Evolutionary conservation across 2,329 filamentous ascomycete species (phyloP).

Genomic region (Claviceps monticola): DNA sequence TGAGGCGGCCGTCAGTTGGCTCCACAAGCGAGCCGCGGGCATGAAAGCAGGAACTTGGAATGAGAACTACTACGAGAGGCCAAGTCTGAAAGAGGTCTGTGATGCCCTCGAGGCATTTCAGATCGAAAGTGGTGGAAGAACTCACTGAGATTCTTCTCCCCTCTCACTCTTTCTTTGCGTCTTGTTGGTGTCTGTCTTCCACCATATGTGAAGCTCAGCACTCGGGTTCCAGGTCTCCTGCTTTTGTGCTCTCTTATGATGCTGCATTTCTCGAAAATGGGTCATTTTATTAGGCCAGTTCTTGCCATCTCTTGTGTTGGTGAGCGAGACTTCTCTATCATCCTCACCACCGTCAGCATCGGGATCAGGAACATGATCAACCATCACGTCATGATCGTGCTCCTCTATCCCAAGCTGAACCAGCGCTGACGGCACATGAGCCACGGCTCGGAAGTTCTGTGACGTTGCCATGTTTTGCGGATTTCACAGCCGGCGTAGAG

Average conservation of each 20-base stretch:
- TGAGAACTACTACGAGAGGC: conserved; percentile 36
- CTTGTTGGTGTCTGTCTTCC: not conserved
- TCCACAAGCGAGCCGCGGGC: conserved; percentile 25
- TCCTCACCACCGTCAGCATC: no score
- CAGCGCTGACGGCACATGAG: no score
- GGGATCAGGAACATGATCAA: no score
- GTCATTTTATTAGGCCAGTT: no score
- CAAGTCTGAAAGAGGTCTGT: conserved; percentile 30
- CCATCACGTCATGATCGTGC: no score
- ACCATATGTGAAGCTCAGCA: no score
- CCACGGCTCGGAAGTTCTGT: no score
- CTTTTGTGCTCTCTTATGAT: not conserved
- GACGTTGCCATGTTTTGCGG: no score
- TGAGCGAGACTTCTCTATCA: no score
- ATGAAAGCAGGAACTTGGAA: conserved; percentile 31
- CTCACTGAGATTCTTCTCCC: not conserved
- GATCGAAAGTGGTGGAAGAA: not conserved
- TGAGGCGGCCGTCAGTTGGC: conserved; percentile 31
- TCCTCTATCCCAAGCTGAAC: no score
- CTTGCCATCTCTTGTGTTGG: no score
- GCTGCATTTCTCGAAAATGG: not conserved
- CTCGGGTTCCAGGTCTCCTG: not conserved
- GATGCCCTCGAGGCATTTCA: conserved; percentile 15
- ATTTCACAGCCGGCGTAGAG: no score
- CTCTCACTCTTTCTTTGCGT: not conserved